Conservation (phyloP, 768 basidiomycete genomes). For the Chiua virens region DNA sequence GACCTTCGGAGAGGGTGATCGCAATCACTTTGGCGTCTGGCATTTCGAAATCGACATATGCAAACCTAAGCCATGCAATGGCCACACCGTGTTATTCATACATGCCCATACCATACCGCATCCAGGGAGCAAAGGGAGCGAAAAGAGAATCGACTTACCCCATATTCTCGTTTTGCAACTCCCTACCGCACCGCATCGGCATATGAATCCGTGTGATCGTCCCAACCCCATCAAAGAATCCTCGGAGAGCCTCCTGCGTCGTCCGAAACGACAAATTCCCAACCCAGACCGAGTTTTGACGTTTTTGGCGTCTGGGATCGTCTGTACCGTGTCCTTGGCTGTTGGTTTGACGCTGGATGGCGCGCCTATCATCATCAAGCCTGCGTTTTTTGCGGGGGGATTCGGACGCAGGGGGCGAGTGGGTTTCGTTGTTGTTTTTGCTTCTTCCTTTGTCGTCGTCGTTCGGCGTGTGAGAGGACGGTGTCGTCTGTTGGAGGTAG, state of each 20-base stretch:
- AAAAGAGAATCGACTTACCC: slow-evolving; percentile 53
- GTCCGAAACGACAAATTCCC: slow-evolving; percentile 94
- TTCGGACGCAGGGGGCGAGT: neutral
- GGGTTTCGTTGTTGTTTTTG: slow-evolving; percentile 30
- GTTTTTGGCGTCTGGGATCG: slow-evolving; percentile 39
- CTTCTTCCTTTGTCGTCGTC: slow-evolving; percentile 58
- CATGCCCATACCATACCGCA: neutral
- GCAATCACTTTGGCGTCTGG: slow-evolving; percentile 72
- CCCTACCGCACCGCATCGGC: slow-evolving; percentile 70
- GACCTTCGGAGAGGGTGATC: slow-evolving; percentile 77
- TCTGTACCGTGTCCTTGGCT: slow-evolving; percentile 9
- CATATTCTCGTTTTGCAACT: slow-evolving; percentile 64
- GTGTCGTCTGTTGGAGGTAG: slow-evolving; percentile 22
- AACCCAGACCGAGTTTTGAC: slow-evolving; percentile 92
- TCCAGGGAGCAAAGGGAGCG: neutral
- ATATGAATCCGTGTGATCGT: slow-evolving; percentile 82
- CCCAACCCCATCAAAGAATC: slow-evolving; percentile 69
- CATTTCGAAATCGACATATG: slow-evolving; percentile 92
- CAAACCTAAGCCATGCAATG: slow-evolving; percentile 59
- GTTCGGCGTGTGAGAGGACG: slow-evolving; percentile 76
- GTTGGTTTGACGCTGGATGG: neutral
- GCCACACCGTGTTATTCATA: slow-evolving; percentile 7
- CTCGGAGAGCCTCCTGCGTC: slow-evolving; percentile 64
- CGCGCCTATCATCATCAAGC: slow-evolving; percentile 33
- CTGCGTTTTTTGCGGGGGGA: slow-evolving; percentile 47